A percentile compares a stretch with the other conserved stretches of the same genome.
Conservation (phyloP, 1,284 basidiomycete genomes). For the Sporisorium exsertum region DNA sequence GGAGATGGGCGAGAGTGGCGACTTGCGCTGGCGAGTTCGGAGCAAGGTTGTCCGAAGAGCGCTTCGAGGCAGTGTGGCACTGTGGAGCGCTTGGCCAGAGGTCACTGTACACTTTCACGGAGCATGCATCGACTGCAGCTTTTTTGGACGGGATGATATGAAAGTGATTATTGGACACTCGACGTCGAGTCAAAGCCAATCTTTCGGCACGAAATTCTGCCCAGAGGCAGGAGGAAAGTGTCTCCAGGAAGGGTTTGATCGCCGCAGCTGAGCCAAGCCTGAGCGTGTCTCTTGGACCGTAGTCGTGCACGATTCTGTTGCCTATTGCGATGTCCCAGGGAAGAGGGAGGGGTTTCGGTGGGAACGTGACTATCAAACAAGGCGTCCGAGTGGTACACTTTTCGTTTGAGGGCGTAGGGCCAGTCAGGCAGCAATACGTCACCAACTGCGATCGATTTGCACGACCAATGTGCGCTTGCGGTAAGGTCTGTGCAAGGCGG, state of each 20-base stretch:
- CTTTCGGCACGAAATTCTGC: conserved; percentile 6
- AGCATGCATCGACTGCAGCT: conserved; percentile 10
- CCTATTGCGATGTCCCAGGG: not conserved
- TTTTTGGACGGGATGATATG: conserved; percentile 5
- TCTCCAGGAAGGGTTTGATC: not conserved
- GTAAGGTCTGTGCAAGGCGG: not conserved
- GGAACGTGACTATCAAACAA: no score
- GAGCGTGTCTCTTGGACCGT: not conserved
- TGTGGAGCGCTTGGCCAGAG: conserved; percentile 11
- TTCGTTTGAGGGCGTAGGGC: not conserved
- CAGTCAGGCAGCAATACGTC: not conserved
- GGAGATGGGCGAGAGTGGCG: not conserved
- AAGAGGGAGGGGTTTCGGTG: not conserved
- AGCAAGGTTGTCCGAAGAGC: conserved; percentile 3
- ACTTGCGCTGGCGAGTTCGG: conserved; percentile 11
- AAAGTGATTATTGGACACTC: conserved; percentile 15
- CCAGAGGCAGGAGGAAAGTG: not conserved
- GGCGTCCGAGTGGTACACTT: no score
- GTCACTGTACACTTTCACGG: conserved; percentile 17
- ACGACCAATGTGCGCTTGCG: not conserved
- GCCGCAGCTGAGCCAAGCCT: not conserved
- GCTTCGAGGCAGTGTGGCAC: conserved; percentile 21
- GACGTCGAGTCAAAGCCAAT: conserved; percentile 27
- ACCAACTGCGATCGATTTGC: conserved; percentile 2
- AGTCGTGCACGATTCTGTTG: not conserved